phyloP scores from a whole-genome alignment of 139 green algal genomes.

The Haematococcus sp. region DNA sequence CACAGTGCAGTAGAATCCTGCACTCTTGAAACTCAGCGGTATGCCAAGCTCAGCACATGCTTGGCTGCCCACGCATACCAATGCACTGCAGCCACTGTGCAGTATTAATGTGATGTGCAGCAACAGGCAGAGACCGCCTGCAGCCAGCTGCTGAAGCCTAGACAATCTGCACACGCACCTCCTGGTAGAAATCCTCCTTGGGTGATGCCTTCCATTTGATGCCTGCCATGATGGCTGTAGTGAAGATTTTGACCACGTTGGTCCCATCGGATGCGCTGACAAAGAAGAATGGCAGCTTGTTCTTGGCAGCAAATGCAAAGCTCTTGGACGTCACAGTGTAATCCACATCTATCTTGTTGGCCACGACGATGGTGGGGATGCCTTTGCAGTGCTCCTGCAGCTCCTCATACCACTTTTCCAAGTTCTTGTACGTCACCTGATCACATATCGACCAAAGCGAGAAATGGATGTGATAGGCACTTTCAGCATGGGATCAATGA shows the following conservation, averaged over 20 bases:
- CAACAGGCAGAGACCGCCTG: no score
- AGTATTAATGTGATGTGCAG: no score
- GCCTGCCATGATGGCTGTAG: slow-evolving; percentile 47
- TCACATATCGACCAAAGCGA: not conserved
- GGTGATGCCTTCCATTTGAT: slow-evolving; percentile 56
- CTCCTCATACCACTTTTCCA: slow-evolving; percentile 42
- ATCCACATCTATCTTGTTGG: slow-evolving; percentile 74
- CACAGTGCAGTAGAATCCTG: no score
- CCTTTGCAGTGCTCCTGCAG: slow-evolving; percentile 56
- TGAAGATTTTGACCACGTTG: slow-evolving; percentile 72
- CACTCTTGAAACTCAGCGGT: no score
- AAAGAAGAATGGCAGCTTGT: slow-evolving; percentile 69
- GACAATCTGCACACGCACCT: slow-evolving; percentile 19
- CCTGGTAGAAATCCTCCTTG: slow-evolving; percentile 62
- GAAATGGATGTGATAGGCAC: not conserved
- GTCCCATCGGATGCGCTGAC: slow-evolving; percentile 63
- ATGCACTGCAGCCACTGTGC: no score
- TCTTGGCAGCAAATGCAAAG: slow-evolving; percentile 63
- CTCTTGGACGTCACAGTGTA: slow-evolving; percentile 57
- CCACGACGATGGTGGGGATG: slow-evolving; percentile 63
- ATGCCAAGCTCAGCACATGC: no score
- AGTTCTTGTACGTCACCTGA: slow-evolving; percentile 61
- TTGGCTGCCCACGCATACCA: no score
- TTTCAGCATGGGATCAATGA: not conserved
- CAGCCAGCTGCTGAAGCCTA: no score